Conservation (phyloP, 177 flowering plant species). For the Telopea speciosissima region DNA sequence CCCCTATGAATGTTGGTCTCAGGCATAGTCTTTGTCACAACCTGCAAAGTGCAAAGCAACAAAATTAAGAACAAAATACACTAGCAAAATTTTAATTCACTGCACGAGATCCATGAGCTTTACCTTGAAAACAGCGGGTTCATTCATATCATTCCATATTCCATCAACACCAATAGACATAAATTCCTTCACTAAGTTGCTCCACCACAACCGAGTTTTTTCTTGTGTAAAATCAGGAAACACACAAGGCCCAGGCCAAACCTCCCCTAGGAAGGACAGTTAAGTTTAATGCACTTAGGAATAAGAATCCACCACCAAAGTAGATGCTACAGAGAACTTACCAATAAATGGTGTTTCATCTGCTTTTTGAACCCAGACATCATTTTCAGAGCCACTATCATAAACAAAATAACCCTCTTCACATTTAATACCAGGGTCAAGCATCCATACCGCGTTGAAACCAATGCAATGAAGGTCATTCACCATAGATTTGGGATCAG, state of each 20-base stretch:
- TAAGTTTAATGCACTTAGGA: background rate
- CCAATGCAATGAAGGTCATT: conserved; percentile 63
- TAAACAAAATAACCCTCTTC: conserved; percentile 79
- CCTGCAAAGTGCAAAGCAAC: conserved; percentile 32
- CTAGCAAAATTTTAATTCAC: background rate
- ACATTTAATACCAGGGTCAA: conserved; percentile 85
- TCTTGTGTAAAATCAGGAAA: conserved; percentile 90
- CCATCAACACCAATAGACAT: conserved; percentile 90
- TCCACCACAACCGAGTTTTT: conserved; percentile 88
- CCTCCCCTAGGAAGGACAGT: conserved; percentile 49
- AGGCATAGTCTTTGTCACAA: conserved; percentile 90
- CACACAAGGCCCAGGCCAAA: conserved; percentile 98
- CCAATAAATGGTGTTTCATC: conserved; percentile 80
- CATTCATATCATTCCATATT: conserved; percentile 99
- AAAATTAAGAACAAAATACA: conserved; percentile 4
- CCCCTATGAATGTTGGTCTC: conserved; percentile 84
- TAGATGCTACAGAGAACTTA: conserved; percentile 18
- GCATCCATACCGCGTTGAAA: conserved; percentile 97
- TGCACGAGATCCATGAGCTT: background rate
- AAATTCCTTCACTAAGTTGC: conserved; percentile 73
- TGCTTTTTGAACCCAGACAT: conserved; percentile 66
- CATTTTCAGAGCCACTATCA: conserved; percentile 70
- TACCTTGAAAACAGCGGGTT: conserved; percentile 92
- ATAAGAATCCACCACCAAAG: background rate
- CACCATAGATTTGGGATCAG: conserved; percentile 68